A percentile compares a stretch with the other conserved stretches of the same genome.
These are phyloP conservation scores for Carex arenaria DNA, from an alignment of 202 grass and related monocot species.

Conservation along the genomic window DNA sequence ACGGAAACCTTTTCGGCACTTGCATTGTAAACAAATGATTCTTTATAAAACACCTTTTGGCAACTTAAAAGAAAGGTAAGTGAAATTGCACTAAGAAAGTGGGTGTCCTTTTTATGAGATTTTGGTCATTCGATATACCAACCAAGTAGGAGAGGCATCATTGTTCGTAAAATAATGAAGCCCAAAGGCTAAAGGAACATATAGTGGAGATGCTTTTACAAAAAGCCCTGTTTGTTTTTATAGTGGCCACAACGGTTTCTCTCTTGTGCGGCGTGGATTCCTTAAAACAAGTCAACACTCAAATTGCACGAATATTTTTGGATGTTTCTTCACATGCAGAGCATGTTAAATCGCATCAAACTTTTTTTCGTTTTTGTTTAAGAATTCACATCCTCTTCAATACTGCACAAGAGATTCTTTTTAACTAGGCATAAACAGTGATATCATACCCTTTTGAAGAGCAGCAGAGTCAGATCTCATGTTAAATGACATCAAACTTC, in stretches of 20 bases:
- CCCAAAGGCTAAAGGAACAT: background rate
- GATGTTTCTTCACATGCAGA: background rate
- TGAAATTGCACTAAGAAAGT: slow-evolving; percentile 27
- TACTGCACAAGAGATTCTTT: too few species aligned
- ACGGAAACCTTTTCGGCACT: background rate
- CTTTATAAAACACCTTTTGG: background rate
- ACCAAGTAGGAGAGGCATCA: slow-evolving; percentile 20
- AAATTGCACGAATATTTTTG: background rate
- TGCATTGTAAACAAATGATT: background rate
- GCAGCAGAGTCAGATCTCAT: too few species aligned
- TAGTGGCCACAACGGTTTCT: background rate
- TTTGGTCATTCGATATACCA: slow-evolving; percentile 21
- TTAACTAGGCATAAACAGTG: too few species aligned
- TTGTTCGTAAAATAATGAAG: slow-evolving; percentile 17
- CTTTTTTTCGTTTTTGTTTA: background rate
- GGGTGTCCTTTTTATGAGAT: slow-evolving; percentile 20
- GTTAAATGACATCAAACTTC: background rate
- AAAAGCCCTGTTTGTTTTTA: slow-evolving; percentile 14
- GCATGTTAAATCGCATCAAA: background rate
- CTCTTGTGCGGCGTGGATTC: background rate
- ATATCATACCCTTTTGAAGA: too few species aligned
- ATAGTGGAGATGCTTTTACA: slow-evolving; percentile 9
- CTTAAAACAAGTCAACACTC: slow-evolving; percentile 31
- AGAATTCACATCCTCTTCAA: too few species aligned
- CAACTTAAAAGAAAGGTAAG: slow-evolving; percentile 9